Percentiles rank a stretch among this genome's conserved stretches.
Evolutionary conservation across 2,329 filamentous ascomycete genomes (phyloP).

Genomic region (Epichloe gansuensis): DNA sequence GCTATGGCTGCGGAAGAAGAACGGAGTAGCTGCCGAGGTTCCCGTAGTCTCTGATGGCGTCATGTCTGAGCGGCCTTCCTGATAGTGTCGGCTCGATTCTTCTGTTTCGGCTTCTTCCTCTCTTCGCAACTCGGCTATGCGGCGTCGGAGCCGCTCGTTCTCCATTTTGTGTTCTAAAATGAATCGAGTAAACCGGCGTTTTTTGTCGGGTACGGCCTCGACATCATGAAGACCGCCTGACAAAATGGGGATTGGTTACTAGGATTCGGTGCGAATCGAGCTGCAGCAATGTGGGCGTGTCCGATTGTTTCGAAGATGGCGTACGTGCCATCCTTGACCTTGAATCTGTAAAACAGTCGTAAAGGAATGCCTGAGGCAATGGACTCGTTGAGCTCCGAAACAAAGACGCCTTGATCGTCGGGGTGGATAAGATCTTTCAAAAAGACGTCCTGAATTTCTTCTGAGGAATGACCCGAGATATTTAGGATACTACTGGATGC

Average conservation of each 20-base stretch:
- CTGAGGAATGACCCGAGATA: slow-evolving; percentile 63
- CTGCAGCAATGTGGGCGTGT: slow-evolving; percentile 73
- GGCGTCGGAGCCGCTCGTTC: slow-evolving; percentile 74
- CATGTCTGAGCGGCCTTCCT: slow-evolving; percentile 43
- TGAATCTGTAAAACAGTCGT: slow-evolving; percentile 79
- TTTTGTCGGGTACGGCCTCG: slow-evolving; percentile 78
- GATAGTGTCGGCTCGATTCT: slow-evolving; percentile 49
- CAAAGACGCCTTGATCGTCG: slow-evolving; percentile 73
- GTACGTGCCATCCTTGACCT: slow-evolving; percentile 58
- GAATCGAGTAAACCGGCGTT: slow-evolving; percentile 79
- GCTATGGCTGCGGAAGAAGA: slow-evolving; percentile 20
- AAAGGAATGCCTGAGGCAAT: slow-evolving; percentile 71
- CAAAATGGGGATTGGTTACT: slow-evolving; percentile 60
- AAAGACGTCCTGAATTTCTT: slow-evolving; percentile 61
- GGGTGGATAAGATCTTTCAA: slow-evolving; percentile 75
- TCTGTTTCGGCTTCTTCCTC: slow-evolving; percentile 77
- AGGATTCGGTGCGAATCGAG: slow-evolving; percentile 50
- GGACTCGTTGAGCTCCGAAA: slow-evolving; percentile 79
- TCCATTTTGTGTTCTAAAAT: slow-evolving; percentile 96
- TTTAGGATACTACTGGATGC: slow-evolving; percentile 66
- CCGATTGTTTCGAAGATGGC: slow-evolving; percentile 84
- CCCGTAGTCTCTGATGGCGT: slow-evolving; percentile 36
- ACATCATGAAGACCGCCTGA: slow-evolving; percentile 88
- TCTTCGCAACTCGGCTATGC: slow-evolving; percentile 71
- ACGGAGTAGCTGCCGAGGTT: slow-evolving; percentile 19